Percentiles rank a stretch among this genome's conserved stretches.
Evolutionary conservation across 2,329 filamentous ascomycete species (phyloP).

Genomic region (Cladosporium oxysporum): DNA sequence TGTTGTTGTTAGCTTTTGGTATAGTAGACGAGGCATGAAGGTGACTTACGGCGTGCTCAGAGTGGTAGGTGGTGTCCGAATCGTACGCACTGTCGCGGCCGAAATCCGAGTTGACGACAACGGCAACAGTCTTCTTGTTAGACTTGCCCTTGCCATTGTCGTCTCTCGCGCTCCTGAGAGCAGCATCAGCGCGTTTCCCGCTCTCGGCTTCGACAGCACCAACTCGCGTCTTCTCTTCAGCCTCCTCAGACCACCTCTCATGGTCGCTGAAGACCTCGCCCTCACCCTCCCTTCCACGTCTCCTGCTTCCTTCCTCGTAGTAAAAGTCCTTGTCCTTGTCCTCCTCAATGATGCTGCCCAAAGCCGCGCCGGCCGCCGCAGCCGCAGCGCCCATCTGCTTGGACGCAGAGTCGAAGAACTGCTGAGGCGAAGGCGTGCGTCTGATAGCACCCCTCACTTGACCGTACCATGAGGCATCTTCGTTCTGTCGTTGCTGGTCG

Average conservation of each 20-base stretch:
- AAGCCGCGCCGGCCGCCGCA: constrained; percentile 77
- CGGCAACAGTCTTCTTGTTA: constrained; percentile 70
- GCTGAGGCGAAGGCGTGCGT: constrained; percentile 82
- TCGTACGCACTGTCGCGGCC: constrained; percentile 57
- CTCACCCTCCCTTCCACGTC: constrained; percentile 27
- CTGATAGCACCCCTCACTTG: constrained; percentile 80
- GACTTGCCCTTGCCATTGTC: constrained; percentile 32
- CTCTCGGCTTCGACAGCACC: constrained; percentile 30
- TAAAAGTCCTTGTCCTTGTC: constrained; percentile 67
- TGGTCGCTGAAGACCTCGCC: constrained; percentile 61
- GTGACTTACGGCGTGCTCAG: constrained; percentile 77
- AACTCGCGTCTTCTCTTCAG: constrained; percentile 59
- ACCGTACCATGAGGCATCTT: constrained; percentile 32
- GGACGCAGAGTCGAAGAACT: constrained; percentile 81
- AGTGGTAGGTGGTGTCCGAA: constrained; percentile 56
- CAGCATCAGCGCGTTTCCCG: constrained; percentile 27
- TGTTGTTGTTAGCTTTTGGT: constrained; percentile 27
- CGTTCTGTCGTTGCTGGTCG: constrained; percentile 13
- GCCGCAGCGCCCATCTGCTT: constrained; percentile 79
- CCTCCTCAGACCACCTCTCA: constrained; percentile 90
- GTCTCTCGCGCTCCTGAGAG: constrained; percentile 22
- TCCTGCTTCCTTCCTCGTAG: constrained; percentile 26
- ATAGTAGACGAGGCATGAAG: background rate
- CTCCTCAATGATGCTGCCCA: constrained; percentile 83
- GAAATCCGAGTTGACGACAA: constrained; percentile 82